Percentiles rank a stretch among this genome's conserved stretches.
Evolutionary conservation across 2,329 filamentous ascomycete genomes (phyloP).

Genomic region (Aspergillus tubingensis): DNA sequence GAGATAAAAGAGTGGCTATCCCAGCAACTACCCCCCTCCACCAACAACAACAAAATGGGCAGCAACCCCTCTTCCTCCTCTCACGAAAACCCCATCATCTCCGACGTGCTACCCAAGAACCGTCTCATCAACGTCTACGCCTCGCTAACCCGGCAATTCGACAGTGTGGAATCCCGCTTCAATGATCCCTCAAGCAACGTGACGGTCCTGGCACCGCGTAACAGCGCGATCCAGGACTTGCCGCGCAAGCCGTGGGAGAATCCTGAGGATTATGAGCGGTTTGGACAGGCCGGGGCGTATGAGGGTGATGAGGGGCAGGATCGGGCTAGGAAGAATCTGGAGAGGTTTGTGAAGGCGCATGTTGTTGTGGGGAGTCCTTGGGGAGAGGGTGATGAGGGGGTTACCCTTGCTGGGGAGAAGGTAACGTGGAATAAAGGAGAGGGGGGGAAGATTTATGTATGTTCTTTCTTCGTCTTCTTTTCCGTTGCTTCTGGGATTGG

Average conservation of each 20-base stretch:
- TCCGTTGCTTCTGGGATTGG: too few relatives aligned
- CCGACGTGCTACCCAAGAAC: conserved; percentile 79
- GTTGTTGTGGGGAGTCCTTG: conserved; percentile 76
- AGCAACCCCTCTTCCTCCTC: conserved; percentile 25
- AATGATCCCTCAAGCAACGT: conserved; percentile 68
- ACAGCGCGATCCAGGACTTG: conserved; percentile 74
- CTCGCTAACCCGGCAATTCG: conserved; percentile 74
- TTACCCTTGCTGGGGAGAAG: conserved; percentile 68
- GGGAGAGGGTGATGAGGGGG: conserved; percentile 65
- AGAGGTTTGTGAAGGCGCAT: conserved; percentile 82
- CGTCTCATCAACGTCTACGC: conserved; percentile 83
- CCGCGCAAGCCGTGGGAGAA: conserved; percentile 76
- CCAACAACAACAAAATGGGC: conserved; percentile 10
- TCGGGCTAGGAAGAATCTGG: conserved; percentile 74
- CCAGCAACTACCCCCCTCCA: conserved; percentile 21
- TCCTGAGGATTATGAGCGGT: conserved; percentile 67
- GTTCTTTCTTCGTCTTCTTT: conserved; percentile 30
- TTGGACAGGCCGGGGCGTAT: conserved; percentile 70
- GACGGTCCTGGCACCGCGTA: conserved; percentile 84
- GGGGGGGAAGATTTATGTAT: conserved; percentile 64
- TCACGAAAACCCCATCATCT: conserved; percentile 64
- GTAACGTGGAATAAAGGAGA: conserved; percentile 77
- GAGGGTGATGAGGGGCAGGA: conserved; percentile 73
- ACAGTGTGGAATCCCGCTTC: conserved; percentile 67
- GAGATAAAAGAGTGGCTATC: conserved; percentile 24